Conservation (phyloP, 2,329 filamentous ascomycete species). For the Trichoderma cornu-damae region DNA sequence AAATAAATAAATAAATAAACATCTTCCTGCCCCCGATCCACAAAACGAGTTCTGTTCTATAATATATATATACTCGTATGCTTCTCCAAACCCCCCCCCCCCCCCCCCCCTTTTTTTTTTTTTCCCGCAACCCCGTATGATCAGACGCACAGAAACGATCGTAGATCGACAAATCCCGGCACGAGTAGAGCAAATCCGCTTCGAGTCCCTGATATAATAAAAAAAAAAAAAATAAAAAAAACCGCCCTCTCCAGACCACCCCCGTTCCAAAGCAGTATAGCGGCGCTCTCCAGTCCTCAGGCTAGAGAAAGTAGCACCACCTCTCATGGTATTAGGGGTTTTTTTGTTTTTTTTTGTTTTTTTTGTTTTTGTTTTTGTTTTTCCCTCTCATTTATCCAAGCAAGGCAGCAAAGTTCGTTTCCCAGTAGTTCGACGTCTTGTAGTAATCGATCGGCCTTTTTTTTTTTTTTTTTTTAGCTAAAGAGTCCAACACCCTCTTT, state of each 20-base stretch:
- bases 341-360: no score
- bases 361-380: no score
- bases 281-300: slow-evolving; percentile 1
- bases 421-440: neutral
- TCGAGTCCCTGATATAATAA: neutral
- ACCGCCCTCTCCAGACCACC: neutral
- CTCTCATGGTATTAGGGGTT: neutral
- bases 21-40: neutral
- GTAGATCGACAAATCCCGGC: slow-evolving; percentile 4
- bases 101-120: neutral
- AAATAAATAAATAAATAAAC: no score
- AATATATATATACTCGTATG: no score
- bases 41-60: no score
- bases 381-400: no score
- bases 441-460: neutral
- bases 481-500: slow-evolving; percentile 2
- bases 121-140: neutral
- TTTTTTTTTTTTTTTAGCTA: neutral
- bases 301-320: slow-evolving; percentile 13
- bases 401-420: neutral
- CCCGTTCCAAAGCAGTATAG: slow-evolving; percentile 15
- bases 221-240: neutral
- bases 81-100: neutral
- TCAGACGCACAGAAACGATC: neutral
- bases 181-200: neutral